Evolutionary conservation across 306 rosid species (phyloP), one percentile per base, ranked within the genome.

Genomic region (Quercus robur): DNA sequence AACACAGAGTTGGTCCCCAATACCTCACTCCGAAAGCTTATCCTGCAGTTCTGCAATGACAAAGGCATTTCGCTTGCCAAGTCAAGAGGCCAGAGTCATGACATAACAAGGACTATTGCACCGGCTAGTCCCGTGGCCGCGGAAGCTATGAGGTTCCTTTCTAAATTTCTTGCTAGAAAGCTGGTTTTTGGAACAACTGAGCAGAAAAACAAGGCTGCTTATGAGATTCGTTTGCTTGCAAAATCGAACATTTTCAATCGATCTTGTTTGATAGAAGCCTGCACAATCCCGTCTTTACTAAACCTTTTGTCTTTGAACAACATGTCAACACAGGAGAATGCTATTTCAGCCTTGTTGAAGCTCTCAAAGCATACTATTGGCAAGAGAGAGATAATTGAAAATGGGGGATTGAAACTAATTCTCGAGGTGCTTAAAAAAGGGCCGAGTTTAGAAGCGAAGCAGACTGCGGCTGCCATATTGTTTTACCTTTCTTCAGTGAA

Each of bases 181-280:
- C 90, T 94, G 12, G 84, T 81, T 55, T 92, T 89, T 18, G 97
- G 98, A 38, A 82, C 88, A 1, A 35, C 8, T 1, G 68, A 76
- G 5, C 83, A 87, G 89, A 88, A 84, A 33, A 87, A 81, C 78
- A 94, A 86, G 58, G 97, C 94, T 3, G 97, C 97, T 0, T 85
- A 89, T 15, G 98, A 94, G 58, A 85, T 91, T 79, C 97, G 97
- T 5, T 20, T 90, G 66, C 90, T 92, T 1, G 80, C 90, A 0
- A 89, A 95, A 71, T 87, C 92, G 8, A 94, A 82, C 80, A 76
- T 89, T 62, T 91, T 89, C 87, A 92, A 91, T 17, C 81, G 97
- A 31, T 75, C 87, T 14, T 89, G 97, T 69, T 84, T 94, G 84
- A 75, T 91, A 38, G 80, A 90, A 80, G 89, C 90, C 0, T 92